These are phyloP conservation scores for Backusella tarrabulga DNA, from an alignment of 192 early-diverging fungal genomes.

Conservation along the genomic window DNA sequence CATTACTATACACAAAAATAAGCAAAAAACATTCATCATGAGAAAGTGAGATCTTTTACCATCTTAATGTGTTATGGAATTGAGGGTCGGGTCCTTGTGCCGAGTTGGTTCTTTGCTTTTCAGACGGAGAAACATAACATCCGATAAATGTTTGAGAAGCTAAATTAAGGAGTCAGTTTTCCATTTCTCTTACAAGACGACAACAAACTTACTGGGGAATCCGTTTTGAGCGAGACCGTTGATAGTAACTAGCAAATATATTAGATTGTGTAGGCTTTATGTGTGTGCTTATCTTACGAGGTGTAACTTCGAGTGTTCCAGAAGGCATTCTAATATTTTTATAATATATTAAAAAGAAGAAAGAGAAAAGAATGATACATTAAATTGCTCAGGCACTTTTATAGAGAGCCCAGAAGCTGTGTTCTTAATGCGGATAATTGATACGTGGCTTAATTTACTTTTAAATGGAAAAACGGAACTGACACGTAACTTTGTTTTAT, in stretches of 20 bases:
- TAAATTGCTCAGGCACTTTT: background rate
- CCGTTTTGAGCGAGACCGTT: slow-evolving; percentile 12
- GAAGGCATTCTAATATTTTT: background rate
- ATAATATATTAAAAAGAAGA: background rate
- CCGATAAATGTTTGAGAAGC: slow-evolving; percentile 27
- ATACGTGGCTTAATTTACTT: background rate
- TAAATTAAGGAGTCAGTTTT: background rate
- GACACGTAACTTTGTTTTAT: background rate
- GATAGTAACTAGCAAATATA: slow-evolving; percentile 1
- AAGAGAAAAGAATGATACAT: background rate
- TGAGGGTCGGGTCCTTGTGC: slow-evolving; percentile 25
- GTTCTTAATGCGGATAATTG: background rate
- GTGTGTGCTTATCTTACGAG: background rate
- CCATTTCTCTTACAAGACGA: too few species aligned
- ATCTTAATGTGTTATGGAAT: slow-evolving; percentile 28
- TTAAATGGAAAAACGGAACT: background rate
- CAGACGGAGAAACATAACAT: slow-evolving; percentile 24
- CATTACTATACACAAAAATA: slow-evolving; percentile 11
- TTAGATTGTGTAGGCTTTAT: too few species aligned
- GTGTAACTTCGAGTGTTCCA: slow-evolving; percentile 11
- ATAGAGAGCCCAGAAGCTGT: background rate
- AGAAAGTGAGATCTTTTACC: background rate
- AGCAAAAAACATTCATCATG: too few species aligned
- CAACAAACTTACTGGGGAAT: slow-evolving; percentile 2
- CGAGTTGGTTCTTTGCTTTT: slow-evolving; percentile 35